These are phyloP conservation scores for Lipomyces chichibuensis DNA, from an alignment of 805 yeast genomes.

Conservation along the genomic window DNA sequence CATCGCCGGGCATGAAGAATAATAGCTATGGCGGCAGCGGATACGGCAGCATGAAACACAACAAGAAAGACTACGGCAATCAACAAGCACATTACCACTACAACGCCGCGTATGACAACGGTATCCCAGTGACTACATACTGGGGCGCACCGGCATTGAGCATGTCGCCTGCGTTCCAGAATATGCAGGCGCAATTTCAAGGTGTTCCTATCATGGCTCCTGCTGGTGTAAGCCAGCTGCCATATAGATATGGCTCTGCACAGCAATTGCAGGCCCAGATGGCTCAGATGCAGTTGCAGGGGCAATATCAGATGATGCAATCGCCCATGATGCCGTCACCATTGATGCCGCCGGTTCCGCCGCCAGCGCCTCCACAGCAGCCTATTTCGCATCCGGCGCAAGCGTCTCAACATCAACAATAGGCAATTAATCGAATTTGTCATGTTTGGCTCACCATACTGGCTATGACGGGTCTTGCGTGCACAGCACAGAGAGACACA, in stretches of 20 bases:
- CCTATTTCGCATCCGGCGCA: not conserved
- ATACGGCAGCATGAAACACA: not conserved
- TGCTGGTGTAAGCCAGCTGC: slow-evolving; percentile 11
- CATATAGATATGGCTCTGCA: slow-evolving; percentile 3
- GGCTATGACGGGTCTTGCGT: not conserved
- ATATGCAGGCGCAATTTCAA: slow-evolving; percentile 21
- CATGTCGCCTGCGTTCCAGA: slow-evolving; percentile 2
- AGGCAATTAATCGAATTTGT: not conserved
- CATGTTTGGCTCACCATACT: not conserved
- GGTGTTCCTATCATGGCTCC: slow-evolving; percentile 10
- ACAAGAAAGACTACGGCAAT: slow-evolving; percentile 9
- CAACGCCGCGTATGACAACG: slow-evolving; percentile 4
- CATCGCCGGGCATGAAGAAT: slow-evolving; percentile 12
- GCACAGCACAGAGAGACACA: not conserved
- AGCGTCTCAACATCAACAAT: not conserved
- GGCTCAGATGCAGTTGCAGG: slow-evolving; percentile 7
- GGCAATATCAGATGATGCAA: slow-evolving; percentile 1
- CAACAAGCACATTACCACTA: slow-evolving; percentile 5
- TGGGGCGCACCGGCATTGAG: slow-evolving; percentile 5
- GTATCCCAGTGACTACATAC: not conserved
- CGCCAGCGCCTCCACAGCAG: slow-evolving; percentile 1
- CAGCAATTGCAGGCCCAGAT: slow-evolving; percentile 2
- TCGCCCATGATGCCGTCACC: slow-evolving; percentile 9
- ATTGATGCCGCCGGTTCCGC: not conserved
- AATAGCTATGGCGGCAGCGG: not conserved